Evolutionary conservation across 139 green algal species (phyloP).

Genomic region (Edaphochlamys debaryana): DNA sequence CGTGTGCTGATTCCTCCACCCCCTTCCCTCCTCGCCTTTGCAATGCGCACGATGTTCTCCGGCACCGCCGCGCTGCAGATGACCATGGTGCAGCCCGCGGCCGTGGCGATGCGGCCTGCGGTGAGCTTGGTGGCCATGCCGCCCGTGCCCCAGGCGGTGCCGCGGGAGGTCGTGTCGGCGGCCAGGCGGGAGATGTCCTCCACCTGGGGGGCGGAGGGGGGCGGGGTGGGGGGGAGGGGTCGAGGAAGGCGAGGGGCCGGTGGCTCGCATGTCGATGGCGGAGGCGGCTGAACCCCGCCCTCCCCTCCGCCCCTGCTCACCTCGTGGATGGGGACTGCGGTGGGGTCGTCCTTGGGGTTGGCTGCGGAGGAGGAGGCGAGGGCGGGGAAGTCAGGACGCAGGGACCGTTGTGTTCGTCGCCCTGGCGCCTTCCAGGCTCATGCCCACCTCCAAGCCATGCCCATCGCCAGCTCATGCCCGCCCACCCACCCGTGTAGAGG

Average conservation of each 20-base stretch:
- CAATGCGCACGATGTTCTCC: constrained; percentile 63
- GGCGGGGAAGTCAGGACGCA: background rate
- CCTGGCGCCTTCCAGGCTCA: too few species aligned
- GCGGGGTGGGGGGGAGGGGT: too few species aligned
- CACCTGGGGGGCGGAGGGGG: too few species aligned
- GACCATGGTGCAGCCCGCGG: constrained; percentile 82
- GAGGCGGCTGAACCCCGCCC: too few species aligned
- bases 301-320: too few species aligned
- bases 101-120: constrained; percentile 88
- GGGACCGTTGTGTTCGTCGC: too few species aligned
- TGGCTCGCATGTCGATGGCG: too few species aligned
- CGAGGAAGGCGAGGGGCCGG: too few species aligned
- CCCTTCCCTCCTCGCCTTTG: too few species aligned
- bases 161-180: constrained; percentile 72
- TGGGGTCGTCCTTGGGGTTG: constrained; percentile 66
- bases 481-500: constrained; percentile 81
- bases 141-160: constrained; percentile 91
- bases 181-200: constrained; percentile 73
- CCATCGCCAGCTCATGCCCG: too few species aligned
- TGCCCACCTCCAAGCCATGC: too few species aligned
- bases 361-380: background rate
- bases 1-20: too few species aligned
- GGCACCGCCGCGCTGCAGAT: constrained; percentile 72
- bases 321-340: constrained; percentile 72
- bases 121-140: constrained; percentile 97